Evolutionary conservation across 345 rosid species (phyloP).

Genomic region (Triadica sebifera): DNA sequence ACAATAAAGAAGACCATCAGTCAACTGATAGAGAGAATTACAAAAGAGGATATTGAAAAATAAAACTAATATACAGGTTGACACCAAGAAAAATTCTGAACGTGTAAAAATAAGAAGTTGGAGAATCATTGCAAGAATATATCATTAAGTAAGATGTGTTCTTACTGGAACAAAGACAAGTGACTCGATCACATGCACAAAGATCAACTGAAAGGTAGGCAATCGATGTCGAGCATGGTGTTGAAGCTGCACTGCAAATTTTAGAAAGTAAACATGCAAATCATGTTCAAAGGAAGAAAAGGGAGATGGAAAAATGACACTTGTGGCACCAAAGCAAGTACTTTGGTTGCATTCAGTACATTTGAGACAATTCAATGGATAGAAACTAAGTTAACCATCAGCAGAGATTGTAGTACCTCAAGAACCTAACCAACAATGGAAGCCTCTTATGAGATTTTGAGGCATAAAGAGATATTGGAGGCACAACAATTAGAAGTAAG

Average conservation of each 20-base stretch:
- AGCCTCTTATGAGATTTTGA: background rate
- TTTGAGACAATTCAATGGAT: background rate
- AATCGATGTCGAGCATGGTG: constrained; percentile 97
- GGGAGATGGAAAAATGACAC: background rate
- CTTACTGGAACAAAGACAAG: constrained; percentile 97
- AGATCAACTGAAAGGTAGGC: constrained; percentile 98
- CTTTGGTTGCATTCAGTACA: background rate
- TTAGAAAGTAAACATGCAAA: constrained; percentile 33
- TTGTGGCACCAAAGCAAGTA: background rate
- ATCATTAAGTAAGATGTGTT: background rate
- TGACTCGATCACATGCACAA: constrained; percentile 93
- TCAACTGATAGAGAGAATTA: background rate
- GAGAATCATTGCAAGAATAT: background rate
- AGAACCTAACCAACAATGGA: background rate
- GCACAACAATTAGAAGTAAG: no score
- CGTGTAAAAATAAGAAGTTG: background rate
- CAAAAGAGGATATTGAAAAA: no score
- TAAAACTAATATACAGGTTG: background rate
- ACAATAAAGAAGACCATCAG: constrained; percentile 8
- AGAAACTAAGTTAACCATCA: background rate
- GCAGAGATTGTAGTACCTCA: background rate
- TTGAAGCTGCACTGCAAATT: constrained; percentile 97
- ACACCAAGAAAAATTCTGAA: constrained; percentile 2
- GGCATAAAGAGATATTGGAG: background rate
- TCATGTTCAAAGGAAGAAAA: constrained; percentile 29